Conservation (phyloP, 2,329 filamentous ascomycete species). For the Coniochaeta sp. region DNA sequence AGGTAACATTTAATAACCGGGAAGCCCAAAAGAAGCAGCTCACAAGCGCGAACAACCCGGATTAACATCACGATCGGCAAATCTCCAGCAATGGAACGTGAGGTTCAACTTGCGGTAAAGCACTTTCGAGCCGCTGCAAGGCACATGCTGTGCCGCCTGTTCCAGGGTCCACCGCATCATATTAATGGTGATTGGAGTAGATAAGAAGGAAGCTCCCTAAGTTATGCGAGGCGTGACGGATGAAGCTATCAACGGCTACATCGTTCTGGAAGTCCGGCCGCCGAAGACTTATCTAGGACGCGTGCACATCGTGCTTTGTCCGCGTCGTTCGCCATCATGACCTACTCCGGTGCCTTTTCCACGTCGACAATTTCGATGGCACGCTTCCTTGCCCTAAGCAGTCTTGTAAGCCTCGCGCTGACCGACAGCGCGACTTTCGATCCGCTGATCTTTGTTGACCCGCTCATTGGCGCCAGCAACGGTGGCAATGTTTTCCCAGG, state of each 20-base stretch:
- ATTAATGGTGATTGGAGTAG: background rate
- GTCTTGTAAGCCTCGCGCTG: background rate
- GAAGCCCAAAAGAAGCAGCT: background rate
- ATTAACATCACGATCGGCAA: background rate
- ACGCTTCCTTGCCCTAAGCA: background rate
- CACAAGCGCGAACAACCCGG: background rate
- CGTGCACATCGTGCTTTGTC: background rate
- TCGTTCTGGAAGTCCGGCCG: background rate
- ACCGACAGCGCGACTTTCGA: conserved; percentile 5
- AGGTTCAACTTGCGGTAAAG: background rate
- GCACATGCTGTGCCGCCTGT: conserved; percentile 2
- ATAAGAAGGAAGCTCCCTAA: background rate
- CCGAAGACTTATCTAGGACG: background rate
- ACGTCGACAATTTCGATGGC: background rate
- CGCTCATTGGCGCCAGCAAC: conserved; percentile 32
- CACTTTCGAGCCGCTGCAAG: conserved; percentile 1
- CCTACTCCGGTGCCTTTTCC: background rate
- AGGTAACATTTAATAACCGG: conserved; percentile 1
- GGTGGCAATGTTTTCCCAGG: conserved; percentile 36
- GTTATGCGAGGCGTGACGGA: background rate
- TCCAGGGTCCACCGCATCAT: background rate
- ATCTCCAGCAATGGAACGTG: background rate
- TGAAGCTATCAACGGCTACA: background rate
- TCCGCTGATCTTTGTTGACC: conserved; percentile 20
- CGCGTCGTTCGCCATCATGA: background rate